These are phyloP conservation scores for Backusella mclennaniae DNA, from an alignment of 192 early-diverging fungal species.

Conservation along the genomic window DNA sequence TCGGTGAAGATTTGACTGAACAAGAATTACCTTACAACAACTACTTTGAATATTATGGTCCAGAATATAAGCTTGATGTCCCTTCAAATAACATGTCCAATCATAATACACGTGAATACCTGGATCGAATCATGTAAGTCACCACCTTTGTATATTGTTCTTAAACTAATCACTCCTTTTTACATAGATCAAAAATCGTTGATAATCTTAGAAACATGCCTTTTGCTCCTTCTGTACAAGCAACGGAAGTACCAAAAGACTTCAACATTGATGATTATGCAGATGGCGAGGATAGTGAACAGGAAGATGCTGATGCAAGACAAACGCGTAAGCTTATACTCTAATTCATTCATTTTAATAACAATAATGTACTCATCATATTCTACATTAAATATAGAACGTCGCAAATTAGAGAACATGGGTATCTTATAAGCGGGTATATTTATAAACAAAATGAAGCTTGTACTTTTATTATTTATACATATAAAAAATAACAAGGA, in stretches of 20 bases:
- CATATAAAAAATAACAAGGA: background rate
- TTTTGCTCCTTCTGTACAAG: constrained; percentile 79
- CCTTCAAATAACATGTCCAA: constrained; percentile 85
- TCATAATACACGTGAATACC: constrained; percentile 79
- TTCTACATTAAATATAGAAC: background rate
- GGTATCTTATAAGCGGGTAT: constrained; percentile 3
- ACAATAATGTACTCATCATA: background rate
- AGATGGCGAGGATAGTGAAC: constrained; percentile 40
- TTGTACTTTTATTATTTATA: background rate
- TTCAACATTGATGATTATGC: constrained; percentile 32
- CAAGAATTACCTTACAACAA: constrained; percentile 79
- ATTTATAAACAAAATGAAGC: background rate
- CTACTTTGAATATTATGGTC: constrained; percentile 90
- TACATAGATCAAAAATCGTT: constrained; percentile 46
- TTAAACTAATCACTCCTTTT: background rate
- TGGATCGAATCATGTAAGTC: constrained; percentile 66
- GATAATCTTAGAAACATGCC: constrained; percentile 68
- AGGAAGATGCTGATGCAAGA: constrained; percentile 27
- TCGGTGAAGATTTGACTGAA: constrained; percentile 60
- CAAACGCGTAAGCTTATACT: constrained; percentile 20
- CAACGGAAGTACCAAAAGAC: constrained; percentile 56
- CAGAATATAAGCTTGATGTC: constrained; percentile 84
- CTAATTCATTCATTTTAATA: background rate
- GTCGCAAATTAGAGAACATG: constrained; percentile 22
- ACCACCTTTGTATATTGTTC: background rate